Base-by-base conservation (phyloP, 495 filamentous ascomycete species). In the Talaromyces nanjingensis region DNA sequence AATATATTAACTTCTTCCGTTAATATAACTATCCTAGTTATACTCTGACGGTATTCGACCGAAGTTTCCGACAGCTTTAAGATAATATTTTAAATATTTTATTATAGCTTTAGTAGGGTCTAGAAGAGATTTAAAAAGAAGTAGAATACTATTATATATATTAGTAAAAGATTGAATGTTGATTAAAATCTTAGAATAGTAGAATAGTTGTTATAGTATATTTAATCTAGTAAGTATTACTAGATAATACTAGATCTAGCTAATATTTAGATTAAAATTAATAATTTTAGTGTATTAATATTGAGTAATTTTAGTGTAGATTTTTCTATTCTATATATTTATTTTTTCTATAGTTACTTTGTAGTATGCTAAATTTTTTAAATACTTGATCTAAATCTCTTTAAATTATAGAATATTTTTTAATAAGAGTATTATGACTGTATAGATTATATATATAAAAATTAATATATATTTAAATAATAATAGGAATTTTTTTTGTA, bases 351-450 rank as follows among this genome's bases (percentile, higher is more conserved):
- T 87, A 1, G 89, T 89, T 89, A 93, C 92, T 0, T 86, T 77
- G 61, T 89, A 90, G 34, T 86, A 73, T 1, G 84, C 88, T 3
- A 94, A 73, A 72, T 94, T 90, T 0, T 91, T 91, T 0, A 97
- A 77, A 68, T 91, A 96, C 66, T 97, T 92, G 25, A 96, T 89
- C 92, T 92, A 97, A 0, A 88, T 96, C 54, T 92, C 89, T 65
- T 89, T 83, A 68, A 92, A 96, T 0, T 81, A 74, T 2, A 87
- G 82, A 0, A 92, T 87, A 0, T 87, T 92, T 70, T 93, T 90
- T 63, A 89, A 83, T 0, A 94, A 76, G 4, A 93, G 71, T 0
- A 88, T 87, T 81, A 93, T 87, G 85, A 91, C 90, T 18, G 86
- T 87, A 67, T 93, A 93, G 0, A 91, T 89, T 22, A 91, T 71